Conservation (phyloP, 257 asterid species). For the Perilla frutescens region DNA sequence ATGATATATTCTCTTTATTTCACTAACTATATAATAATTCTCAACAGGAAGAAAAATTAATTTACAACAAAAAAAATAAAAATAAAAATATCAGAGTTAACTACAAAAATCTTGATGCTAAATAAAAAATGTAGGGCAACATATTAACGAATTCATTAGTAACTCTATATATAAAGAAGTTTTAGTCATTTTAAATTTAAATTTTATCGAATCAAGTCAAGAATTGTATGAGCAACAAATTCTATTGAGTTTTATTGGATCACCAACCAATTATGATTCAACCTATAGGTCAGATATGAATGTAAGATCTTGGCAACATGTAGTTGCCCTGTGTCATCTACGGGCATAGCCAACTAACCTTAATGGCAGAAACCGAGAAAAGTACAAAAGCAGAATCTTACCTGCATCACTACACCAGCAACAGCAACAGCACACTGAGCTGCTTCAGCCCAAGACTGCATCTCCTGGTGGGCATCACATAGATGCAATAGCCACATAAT, state of each 20-base stretch:
- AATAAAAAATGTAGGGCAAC: not conserved
- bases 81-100: not conserved
- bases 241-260: not conserved
- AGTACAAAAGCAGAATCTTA: slow-evolving; percentile 31
- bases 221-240: not conserved
- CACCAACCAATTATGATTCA: slow-evolving; percentile 10
- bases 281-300: slow-evolving; percentile 22
- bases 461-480: slow-evolving; percentile 99
- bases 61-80: not conserved
- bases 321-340: slow-evolving; percentile 2
- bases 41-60: not conserved
- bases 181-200: not conserved
- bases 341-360: slow-evolving; percentile 11
- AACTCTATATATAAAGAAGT: not conserved
- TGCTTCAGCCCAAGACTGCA: slow-evolving; percentile 99
- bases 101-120: not conserved
- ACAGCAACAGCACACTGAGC: slow-evolving; percentile 99
- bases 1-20: not conserved
- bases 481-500: slow-evolving; percentile 98
- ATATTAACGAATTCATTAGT: not conserved
- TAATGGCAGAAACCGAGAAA: slow-evolving; percentile 16
- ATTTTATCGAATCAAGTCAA: not conserved
- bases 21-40: not conserved
- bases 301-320: slow-evolving; percentile 1
- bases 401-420: slow-evolving; percentile 99